Conservation (phyloP, 2,329 filamentous ascomycete species). For the Diaporthe aspalathi region DNA sequence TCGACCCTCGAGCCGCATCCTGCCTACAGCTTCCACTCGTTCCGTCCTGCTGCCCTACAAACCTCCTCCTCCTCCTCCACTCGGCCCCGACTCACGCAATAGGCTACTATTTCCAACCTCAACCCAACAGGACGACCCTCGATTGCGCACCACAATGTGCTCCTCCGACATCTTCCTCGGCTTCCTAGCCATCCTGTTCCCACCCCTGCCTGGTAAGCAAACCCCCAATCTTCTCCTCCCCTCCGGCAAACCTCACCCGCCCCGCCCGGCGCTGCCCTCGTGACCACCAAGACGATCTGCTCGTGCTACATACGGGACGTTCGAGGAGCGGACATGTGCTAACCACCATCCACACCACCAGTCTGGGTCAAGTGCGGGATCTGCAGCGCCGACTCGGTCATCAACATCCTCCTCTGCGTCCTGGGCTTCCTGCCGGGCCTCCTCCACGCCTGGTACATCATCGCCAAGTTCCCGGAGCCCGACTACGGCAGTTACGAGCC, state of each 20-base stretch:
- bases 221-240: not conserved
- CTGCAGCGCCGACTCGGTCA: slow-evolving; percentile 90
- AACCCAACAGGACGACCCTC: not conserved
- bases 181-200: slow-evolving; percentile 73
- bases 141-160: slow-evolving; percentile 60
- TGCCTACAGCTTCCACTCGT: slow-evolving; percentile 13
- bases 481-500: slow-evolving; percentile 74
- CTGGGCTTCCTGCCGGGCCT: slow-evolving; percentile 87
- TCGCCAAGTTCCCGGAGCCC: slow-evolving; percentile 85
- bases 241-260: not conserved
- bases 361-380: slow-evolving; percentile 98
- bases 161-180: slow-evolving; percentile 72
- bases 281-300: not conserved
- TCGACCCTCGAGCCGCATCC: slow-evolving; percentile 23
- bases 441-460: slow-evolving; percentile 98
- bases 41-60: slow-evolving; percentile 9
- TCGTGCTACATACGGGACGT: not conserved
- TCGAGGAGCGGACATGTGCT: slow-evolving; percentile 41
- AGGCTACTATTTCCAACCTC: not conserved
- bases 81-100: not conserved
- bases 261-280: not conserved
- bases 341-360: slow-evolving; percentile 53
- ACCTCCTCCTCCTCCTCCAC: slow-evolving; percentile 3
- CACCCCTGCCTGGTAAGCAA: slow-evolving; percentile 72
- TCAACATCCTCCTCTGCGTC: slow-evolving; percentile 91